Conservation (phyloP, 768 basidiomycete species). For the Infundibulicybe gibba region DNA sequence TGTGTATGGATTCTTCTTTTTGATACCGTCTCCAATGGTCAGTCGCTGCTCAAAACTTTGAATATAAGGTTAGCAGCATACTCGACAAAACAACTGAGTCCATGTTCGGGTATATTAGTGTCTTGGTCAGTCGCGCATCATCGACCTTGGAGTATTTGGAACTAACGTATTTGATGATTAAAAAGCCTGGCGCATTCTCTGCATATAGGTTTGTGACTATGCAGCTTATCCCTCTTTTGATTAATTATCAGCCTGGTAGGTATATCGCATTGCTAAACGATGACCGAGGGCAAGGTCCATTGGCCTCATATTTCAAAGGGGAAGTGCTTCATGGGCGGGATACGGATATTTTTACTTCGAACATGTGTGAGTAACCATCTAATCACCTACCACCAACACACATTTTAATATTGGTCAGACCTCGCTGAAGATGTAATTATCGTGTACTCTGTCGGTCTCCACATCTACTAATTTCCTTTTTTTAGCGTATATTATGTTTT, state of each 20-base stretch:
- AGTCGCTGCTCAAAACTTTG: slow-evolving; percentile 91
- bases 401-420: background rate
- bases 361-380: slow-evolving; percentile 68
- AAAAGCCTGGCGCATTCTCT: slow-evolving; percentile 91
- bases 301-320: slow-evolving; percentile 96
- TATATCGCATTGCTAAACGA: slow-evolving; percentile 94
- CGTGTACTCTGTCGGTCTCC: slow-evolving; percentile 92
- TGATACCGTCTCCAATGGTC: background rate
- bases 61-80: slow-evolving; percentile 94
- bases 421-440: background rate
- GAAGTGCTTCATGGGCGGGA: slow-evolving; percentile 80
- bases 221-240: too few species aligned
- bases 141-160: too few species aligned
- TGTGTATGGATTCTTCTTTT: background rate
- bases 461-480: slow-evolving; percentile 10
- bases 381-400: background rate
- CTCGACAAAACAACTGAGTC: slow-evolving; percentile 87
- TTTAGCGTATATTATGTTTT: slow-evolving; percentile 79
- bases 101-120: slow-evolving; percentile 92
- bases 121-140: too few species aligned
- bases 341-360: slow-evolving; percentile 91
- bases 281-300: slow-evolving; percentile 72
- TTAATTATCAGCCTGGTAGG: too few species aligned
- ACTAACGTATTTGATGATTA: too few species aligned
- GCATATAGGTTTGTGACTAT: slow-evolving; percentile 52